These are phyloP conservation scores for Penicillium subrubescens DNA, from an alignment of 495 filamentous ascomycete genomes.

Conservation along the genomic window DNA sequence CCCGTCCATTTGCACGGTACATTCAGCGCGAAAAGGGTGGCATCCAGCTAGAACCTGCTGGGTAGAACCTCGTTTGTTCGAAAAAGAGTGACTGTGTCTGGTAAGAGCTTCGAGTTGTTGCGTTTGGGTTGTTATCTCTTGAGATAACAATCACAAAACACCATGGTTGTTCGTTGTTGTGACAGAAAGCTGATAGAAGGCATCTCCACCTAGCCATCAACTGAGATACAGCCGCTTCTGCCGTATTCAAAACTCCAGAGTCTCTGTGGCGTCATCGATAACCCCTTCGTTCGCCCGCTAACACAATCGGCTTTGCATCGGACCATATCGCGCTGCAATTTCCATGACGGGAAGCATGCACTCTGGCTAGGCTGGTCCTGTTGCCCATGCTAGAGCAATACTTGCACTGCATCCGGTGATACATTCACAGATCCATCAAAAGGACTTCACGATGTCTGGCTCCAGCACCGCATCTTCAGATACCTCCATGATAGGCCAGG, in stretches of 20 bases:
- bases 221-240: neutral
- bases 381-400: neutral
- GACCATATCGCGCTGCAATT: neutral
- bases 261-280: neutral
- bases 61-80: neutral
- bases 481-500: constrained; percentile 1
- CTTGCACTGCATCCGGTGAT: neutral
- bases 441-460: constrained; percentile 12
- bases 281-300: neutral
- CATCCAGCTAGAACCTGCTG: neutral
- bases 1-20: neutral
- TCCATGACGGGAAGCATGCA: neutral
- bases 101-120: neutral
- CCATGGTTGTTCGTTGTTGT: neutral
- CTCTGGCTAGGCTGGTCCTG: constrained; percentile 3
- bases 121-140: neutral
- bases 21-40: neutral
- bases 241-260: neutral
- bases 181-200: neutral
- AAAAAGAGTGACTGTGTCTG: neutral
- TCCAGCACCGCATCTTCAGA: constrained; percentile 18
- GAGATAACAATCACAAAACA: neutral
- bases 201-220: neutral
- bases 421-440: neutral
- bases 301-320: neutral